phyloP scores from a whole-genome alignment of 2,329 filamentous ascomycete species.

The Ilyonectria mors-panacis region DNA sequence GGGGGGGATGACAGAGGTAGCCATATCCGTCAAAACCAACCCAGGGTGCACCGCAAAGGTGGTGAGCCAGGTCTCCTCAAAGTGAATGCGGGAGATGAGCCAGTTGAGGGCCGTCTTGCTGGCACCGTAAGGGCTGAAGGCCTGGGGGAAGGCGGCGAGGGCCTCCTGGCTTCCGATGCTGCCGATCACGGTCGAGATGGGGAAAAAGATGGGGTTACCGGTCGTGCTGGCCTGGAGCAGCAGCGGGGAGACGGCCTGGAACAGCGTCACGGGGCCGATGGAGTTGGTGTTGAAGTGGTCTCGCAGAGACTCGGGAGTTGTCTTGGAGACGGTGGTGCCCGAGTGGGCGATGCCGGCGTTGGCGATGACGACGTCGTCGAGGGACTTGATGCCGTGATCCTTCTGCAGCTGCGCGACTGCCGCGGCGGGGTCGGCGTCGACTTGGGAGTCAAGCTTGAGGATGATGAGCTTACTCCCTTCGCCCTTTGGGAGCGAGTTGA shows the following conservation, averaged over 20 bases:
- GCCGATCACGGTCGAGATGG: slow-evolving; percentile 9
- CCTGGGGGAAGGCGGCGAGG: not conserved
- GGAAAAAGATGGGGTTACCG: slow-evolving; percentile 4
- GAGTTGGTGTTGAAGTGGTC: slow-evolving; percentile 9
- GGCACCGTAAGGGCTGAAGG: slow-evolving; percentile 19
- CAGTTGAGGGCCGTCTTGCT: slow-evolving; percentile 39
- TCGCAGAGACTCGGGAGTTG: not conserved
- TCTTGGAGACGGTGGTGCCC: not conserved
- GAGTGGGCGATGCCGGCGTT: slow-evolving; percentile 4
- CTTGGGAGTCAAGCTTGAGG: slow-evolving; percentile 7
- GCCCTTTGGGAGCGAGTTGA: not conserved
- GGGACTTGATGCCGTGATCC: slow-evolving; percentile 1
- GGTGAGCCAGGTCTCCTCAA: slow-evolving; percentile 45
- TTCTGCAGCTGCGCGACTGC: not conserved
- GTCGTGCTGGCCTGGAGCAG: slow-evolving; percentile 14
- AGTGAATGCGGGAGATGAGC: slow-evolving; percentile 34
- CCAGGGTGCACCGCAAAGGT: slow-evolving; percentile 27
- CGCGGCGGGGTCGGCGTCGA: not conserved
- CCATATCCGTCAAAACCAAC: slow-evolving; percentile 11
- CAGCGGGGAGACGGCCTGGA: slow-evolving; percentile 9
- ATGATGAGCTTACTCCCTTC: slow-evolving; percentile 10
- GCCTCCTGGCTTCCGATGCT: slow-evolving; percentile 1
- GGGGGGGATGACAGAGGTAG: not conserved
- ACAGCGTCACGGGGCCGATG: slow-evolving; percentile 7
- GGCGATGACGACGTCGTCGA: slow-evolving; percentile 9